Evolutionary conservation across 2,329 filamentous ascomycete genomes (phyloP), one percentile per base, ranked within the genome.

Genomic region (Neurospora sp.): DNA sequence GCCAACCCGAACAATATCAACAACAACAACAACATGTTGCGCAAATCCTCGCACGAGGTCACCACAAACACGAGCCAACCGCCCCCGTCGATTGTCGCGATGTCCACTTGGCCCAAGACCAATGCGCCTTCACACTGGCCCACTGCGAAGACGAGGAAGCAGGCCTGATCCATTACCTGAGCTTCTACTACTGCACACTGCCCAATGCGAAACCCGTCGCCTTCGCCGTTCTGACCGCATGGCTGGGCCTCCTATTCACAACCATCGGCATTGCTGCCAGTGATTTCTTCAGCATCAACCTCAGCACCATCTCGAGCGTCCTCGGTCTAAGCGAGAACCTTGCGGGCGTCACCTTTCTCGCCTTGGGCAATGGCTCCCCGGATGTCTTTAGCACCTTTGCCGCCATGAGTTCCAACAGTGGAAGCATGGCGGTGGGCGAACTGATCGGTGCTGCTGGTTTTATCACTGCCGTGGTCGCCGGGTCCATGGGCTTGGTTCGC

Each of bases 381-480:
- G 96, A 99, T 80, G 94, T 99, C 66, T 99, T 99, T 80, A 97
- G 94, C 74, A 99, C 96, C 2, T 98, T 99, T 81, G 96, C 96
- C 17, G 96, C 96, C 75, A 98, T 99, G 93, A 90, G 90, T 77
- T 97, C 94, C 33, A 93, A 98, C 77, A 97, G 94, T 78, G 95
- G 95, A n/a, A 96, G 94, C 82, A 87, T 99, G 84, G 96, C 96
- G 1, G 89, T 99, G 52, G 96, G 96, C 66, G 96, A 99, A 82
- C 85, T 99, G 68, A 93, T 99, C 68, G 96, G 96, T 40, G 96
- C 96, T 11, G 96, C 96, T 40, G 90, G 93, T 73, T 99, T 99
- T 81, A 99, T 99, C 79, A 96, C 94, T 1, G 92, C 94, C 1
- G 95, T 99, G 19, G 96, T 99, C 40, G 93, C 95, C 5, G 96